phyloP scores from a whole-genome alignment of 495 filamentous ascomycete species.

The Aspergillus panamensis region DNA sequence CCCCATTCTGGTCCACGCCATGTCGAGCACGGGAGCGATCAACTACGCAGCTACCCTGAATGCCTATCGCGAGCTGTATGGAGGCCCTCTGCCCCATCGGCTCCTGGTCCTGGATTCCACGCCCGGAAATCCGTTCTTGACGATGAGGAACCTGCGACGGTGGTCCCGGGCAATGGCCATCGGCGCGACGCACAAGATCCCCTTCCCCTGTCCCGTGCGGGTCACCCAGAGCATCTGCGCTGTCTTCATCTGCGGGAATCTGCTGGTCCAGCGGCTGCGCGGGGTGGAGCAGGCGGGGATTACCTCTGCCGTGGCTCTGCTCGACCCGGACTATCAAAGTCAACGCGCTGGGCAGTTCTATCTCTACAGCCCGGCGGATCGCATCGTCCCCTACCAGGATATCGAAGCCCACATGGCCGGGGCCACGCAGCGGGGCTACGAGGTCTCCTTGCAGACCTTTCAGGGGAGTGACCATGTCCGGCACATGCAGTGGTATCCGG shows the following conservation, averaged over 20 bases:
- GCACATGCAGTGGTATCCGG: constrained; percentile 50
- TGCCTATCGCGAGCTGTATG: background rate
- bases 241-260: constrained; percentile 23
- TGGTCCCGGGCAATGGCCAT: constrained; percentile 53
- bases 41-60: constrained; percentile 3
- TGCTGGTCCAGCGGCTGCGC: background rate
- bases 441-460: constrained; percentile 43
- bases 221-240: constrained; percentile 47
- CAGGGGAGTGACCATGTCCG: constrained; percentile 53
- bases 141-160: constrained; percentile 38
- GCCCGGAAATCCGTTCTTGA: constrained; percentile 3
- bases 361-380: constrained; percentile 52
- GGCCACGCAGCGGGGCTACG: constrained; percentile 41
- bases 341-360: constrained; percentile 35
- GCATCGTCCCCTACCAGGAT: constrained; percentile 52
- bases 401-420: constrained; percentile 48
- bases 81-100: background rate
- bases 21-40: constrained; percentile 10
- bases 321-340: constrained; percentile 4
- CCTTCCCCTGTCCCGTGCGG: constrained; percentile 48
- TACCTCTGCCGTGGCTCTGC: background rate
- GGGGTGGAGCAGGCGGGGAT: background rate
- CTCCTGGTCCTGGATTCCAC: constrained; percentile 1
- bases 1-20: constrained; percentile 4
- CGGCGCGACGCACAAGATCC: constrained; percentile 44